Base-by-base conservation (phyloP, 108 stramenopile genomes). In the Cyclotella atomus region DNA sequence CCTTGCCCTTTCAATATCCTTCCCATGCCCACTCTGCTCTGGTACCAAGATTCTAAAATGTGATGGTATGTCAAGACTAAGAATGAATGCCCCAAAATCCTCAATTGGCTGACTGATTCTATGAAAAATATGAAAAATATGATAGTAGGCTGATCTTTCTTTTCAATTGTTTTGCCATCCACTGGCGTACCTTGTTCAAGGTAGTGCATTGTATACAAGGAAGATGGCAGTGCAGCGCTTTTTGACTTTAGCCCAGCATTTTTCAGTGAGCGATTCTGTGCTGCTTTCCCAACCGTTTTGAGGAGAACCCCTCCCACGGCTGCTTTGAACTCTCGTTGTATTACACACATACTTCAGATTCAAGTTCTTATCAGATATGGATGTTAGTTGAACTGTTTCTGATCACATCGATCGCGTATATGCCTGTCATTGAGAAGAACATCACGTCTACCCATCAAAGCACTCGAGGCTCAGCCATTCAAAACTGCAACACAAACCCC, bases 11-110 rank as follows among this genome's bases (percentile, higher is more conserved):
- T 8, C 54, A 52, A 68, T 68, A 25, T 68, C 67, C 29, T 50
- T 52, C 6, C 67, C 67, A 24, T 68, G 67, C 0, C 67, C 67
- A 23, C 29, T 54, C 67, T 68, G 67, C 35, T 68, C 67, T 24
- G 67, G 67, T n/a, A 35, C 36, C 14, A 68, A 20, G 23, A 68
- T 68, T 30, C 67, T 35, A 23, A 54, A 32, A 23, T 68, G 35
- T 0, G 33, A 53, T 19, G 67, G 67, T 34, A 68, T 68, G 36
- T 36, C 34, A 29, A 68, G 30, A 35, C 17, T 5, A 24, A 34
- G 17, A 17, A 59, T 59, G 30, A 34, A 16, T 16, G 12, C 57
- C 16, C 30, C 28, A 30, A 59, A 59, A 20, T 59, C 30, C 33
- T 59, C 33, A 30, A 15, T 35, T 59, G 15, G 30, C 17, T 35